Evolutionary conservation across 768 basidiomycete genomes (phyloP).

Genomic region (Hirschioporus abietinus): DNA sequence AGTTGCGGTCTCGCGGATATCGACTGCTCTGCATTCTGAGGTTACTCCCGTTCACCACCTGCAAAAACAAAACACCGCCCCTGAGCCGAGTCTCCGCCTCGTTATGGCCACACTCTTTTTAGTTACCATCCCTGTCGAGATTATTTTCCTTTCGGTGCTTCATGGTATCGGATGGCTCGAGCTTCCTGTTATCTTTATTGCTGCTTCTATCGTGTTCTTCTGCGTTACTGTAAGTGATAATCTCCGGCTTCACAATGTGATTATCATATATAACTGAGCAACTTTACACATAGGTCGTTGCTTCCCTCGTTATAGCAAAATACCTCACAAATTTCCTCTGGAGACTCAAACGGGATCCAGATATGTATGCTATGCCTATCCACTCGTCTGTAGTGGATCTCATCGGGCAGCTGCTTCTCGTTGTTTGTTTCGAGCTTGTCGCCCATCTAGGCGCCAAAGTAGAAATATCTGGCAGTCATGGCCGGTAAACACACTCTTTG

Average conservation of each 20-base stretch:
- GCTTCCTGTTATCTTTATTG: slow-evolving; percentile 62
- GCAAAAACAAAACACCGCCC: slow-evolving; percentile 8
- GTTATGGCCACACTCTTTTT: slow-evolving; percentile 65
- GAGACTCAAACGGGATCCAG: slow-evolving; percentile 75
- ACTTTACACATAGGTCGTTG: slow-evolving; percentile 45
- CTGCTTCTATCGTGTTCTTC: slow-evolving; percentile 64
- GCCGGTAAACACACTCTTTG: not conserved
- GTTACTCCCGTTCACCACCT: slow-evolving; percentile 24
- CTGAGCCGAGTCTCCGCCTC: slow-evolving; percentile 38
- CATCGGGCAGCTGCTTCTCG: slow-evolving; percentile 74
- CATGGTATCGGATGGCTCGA: slow-evolving; percentile 72
- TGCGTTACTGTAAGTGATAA: slow-evolving; percentile 61
- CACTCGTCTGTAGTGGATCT: slow-evolving; percentile 89
- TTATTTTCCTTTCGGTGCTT: slow-evolving; percentile 67
- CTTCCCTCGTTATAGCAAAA: slow-evolving; percentile 65
- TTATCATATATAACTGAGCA: slow-evolving; percentile 2
- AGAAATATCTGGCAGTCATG: not conserved
- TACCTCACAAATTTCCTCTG: slow-evolving; percentile 72
- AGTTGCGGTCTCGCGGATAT: slow-evolving; percentile 86
- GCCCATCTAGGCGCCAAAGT: slow-evolving; percentile 36
- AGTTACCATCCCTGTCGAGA: slow-evolving; percentile 76
- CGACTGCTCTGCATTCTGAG: slow-evolving; percentile 77
- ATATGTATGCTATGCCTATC: slow-evolving; percentile 90
- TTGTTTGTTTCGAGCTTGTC: slow-evolving; percentile 67
- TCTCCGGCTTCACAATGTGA: slow-evolving; percentile 5